These are phyloP conservation scores for Elongisporangium anandrum DNA, from an alignment of 352 stramenopile species.

Conservation along the genomic window DNA sequence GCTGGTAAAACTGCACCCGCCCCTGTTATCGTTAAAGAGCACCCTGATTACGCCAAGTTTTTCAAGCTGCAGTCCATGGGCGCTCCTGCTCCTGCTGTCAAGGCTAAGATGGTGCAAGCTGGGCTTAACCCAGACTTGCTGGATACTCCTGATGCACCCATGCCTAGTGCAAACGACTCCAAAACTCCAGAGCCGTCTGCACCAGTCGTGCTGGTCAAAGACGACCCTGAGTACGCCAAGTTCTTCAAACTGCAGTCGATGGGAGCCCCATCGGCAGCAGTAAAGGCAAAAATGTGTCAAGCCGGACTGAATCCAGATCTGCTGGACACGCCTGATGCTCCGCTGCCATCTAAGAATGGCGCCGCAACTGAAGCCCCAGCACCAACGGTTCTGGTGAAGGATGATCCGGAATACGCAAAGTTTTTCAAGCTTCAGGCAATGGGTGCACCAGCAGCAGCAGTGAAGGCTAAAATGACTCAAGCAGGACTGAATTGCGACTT, in stretches of 20 bases:
- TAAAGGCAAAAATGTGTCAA: slow-evolving; percentile 68
- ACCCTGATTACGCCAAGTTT: slow-evolving; percentile 60
- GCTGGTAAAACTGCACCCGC: slow-evolving; percentile 1
- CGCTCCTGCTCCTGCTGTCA: slow-evolving; percentile 44
- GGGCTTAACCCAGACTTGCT: slow-evolving; percentile 50
- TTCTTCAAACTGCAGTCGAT: slow-evolving; percentile 73
- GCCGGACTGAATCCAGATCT: slow-evolving; percentile 51
- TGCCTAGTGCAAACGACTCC: slow-evolving; percentile 13
- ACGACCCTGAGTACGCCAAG: slow-evolving; percentile 61
- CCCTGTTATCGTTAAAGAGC: slow-evolving; percentile 49
- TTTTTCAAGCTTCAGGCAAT: slow-evolving; percentile 74
- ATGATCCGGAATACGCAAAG: slow-evolving; percentile 61
- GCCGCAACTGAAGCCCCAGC: slow-evolving; percentile 1
- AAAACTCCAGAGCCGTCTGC: slow-evolving; percentile 1
- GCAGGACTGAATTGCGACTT: slow-evolving; percentile 48
- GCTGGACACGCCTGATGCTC: slow-evolving; percentile 64
- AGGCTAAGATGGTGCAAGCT: slow-evolving; percentile 54
- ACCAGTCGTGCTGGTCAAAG: slow-evolving; percentile 43
- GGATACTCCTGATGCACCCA: slow-evolving; percentile 59
- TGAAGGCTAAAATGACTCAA: slow-evolving; percentile 72
- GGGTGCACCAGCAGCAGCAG: slow-evolving; percentile 43
- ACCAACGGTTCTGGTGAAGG: slow-evolving; percentile 43
- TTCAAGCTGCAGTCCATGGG: slow-evolving; percentile 71
- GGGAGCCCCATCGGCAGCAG: slow-evolving; percentile 43
- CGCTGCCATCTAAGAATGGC: slow-evolving; percentile 17